Percentiles rank a stretch among this genome's conserved stretches.
Evolutionary conservation across 129 eudicot species (phyloP).

Genomic region (Tanacetum coccineum): DNA sequence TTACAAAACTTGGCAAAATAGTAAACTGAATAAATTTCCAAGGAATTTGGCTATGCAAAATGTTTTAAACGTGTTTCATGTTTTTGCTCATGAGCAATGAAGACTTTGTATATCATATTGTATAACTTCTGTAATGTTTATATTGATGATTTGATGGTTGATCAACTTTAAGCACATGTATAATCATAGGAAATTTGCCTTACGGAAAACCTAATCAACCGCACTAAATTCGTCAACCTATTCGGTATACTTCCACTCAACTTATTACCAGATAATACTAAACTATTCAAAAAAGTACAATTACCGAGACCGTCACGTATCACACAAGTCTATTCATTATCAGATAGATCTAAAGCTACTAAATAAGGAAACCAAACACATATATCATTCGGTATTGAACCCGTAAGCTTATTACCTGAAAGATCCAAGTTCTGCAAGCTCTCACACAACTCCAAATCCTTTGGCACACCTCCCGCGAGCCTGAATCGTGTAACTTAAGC

Average conservation of each 20-base stretch:
- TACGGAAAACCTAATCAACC: constrained; percentile 57
- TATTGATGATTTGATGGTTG: no score
- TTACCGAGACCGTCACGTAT: constrained; percentile 39
- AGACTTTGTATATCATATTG: no score
- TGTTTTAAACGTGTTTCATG: no score
- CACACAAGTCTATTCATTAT: constrained; percentile 56
- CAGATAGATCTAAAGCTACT: constrained; percentile 53
- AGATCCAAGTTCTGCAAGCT: constrained; percentile 66
- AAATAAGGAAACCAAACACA: constrained; percentile 70
- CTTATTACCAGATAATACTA: constrained; percentile 42
- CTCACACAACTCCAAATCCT: constrained; percentile 42
- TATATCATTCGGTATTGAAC: constrained; percentile 49
- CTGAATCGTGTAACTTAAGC: constrained; percentile 38
- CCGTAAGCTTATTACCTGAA: constrained; percentile 53
- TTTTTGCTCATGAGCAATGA: no score
- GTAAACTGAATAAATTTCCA: no score
- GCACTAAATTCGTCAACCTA: constrained; percentile 39
- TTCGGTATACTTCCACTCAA: constrained; percentile 55
- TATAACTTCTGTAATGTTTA: no score
- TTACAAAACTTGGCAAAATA: no score
- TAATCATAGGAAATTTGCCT: constrained; percentile 20
- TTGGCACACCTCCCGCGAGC: constrained; percentile 50
- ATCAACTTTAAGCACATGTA: no score
- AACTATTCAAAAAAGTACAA: constrained; percentile 53
- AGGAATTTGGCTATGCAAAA: no score